Evolutionary conservation across 176 grass and related monocot genomes (phyloP), one percentile per base, ranked within the genome.

Genomic region (Calamus simplicifolius): DNA sequence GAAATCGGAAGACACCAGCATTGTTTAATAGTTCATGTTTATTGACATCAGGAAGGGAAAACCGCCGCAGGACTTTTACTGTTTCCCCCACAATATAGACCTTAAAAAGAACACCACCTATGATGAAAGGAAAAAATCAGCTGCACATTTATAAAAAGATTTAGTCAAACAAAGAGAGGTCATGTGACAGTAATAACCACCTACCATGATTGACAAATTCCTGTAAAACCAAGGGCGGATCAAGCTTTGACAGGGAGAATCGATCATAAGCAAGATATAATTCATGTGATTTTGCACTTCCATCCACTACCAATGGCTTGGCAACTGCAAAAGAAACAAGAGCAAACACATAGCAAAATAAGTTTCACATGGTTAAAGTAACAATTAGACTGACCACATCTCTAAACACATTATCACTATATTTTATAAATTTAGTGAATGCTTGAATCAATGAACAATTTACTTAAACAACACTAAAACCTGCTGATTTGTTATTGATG

Each of bases 151-250:
- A 43, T 43, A 43, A 13, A 43, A 3, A 43, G 13, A 12, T 13
- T 43, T 43, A 43, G 35, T 10, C 13, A 43, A 43, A 10, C 14
- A 63, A 52, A 72, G 49, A 69, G 27, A 17, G 7, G 35, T 43
- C 8, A 13, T 43, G 17, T 72, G 18, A 51, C 51, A 29, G 50
- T 25, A 35, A 52, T 51, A 59, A 53, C 18, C 23, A 70, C 18
- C 8, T 88, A 96, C 92, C 92, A 85, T 96, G 92, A 61, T 88
- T 91, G 48, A 96, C 81, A 52, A 96, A 96, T 79, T 96, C 87
- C 65, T 96, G 92, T 21, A 96, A 87, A 73, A 96, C 87, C 21
- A 96, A 54, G 23, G 92, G 92, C 16, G 92, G 92, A 64, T 88
- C 84, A 67, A 96, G 83, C 62, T 77, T 72, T 68, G 92, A 69